Evolutionary conservation across 192 early-diverging fungal genomes (phyloP).

Genomic region (Coemansia sp.): DNA sequence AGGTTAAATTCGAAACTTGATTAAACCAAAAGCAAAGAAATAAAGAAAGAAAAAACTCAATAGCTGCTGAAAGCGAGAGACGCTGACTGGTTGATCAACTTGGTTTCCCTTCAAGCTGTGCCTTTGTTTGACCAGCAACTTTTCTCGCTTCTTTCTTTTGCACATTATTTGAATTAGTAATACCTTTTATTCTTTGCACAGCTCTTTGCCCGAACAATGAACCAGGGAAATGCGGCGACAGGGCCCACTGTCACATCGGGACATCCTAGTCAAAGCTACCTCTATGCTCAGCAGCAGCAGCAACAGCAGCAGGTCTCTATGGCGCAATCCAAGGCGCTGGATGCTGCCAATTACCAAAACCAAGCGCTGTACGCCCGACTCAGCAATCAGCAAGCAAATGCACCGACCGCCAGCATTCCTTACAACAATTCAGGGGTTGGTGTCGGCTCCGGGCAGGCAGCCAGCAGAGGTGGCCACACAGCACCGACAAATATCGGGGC

Average conservation of each 20-base stretch:
- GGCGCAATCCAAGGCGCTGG: slow-evolving; percentile 18
- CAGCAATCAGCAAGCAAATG: slow-evolving; percentile 4
- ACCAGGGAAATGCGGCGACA: slow-evolving; percentile 10
- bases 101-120: too few relatives aligned
- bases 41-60: background rate
- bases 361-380: slow-evolving; percentile 32
- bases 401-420: background rate
- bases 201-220: slow-evolving; percentile 18
- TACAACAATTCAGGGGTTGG: slow-evolving; percentile 3
- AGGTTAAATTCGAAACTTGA: background rate
- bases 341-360: slow-evolving; percentile 36
- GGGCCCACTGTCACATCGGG: slow-evolving; percentile 11
- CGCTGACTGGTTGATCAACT: too few relatives aligned
- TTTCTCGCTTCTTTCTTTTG: too few relatives aligned
- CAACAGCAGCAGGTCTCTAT: slow-evolving; percentile 16
- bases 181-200: too few relatives aligned
- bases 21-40: background rate
- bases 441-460: background rate
- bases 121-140: too few relatives aligned
- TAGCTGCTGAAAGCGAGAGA: background rate
- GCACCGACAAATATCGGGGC: background rate
- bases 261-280: slow-evolving; percentile 17
- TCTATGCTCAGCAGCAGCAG: slow-evolving; percentile 30
- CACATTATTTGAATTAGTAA: background rate
- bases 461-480: background rate